These are phyloP conservation scores for Lactarius hatsudake DNA, from an alignment of 768 basidiomycete species.

Conservation along the genomic window DNA sequence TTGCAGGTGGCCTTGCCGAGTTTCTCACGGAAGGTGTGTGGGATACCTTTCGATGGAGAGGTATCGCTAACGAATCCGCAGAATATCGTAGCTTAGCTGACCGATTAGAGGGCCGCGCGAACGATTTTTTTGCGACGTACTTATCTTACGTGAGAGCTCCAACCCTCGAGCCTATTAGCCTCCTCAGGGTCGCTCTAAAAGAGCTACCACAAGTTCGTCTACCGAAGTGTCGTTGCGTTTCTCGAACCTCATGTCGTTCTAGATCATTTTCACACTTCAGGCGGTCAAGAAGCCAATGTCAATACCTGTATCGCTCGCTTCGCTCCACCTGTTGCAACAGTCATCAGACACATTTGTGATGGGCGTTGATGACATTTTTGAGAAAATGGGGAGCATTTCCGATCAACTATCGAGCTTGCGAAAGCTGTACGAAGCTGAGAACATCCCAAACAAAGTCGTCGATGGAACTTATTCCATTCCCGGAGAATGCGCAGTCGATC, in stretches of 20 bases:
- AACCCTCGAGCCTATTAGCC: background rate
- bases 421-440: slow-evolving; percentile 59
- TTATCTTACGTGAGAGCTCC: background rate
- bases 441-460: slow-evolving; percentile 56
- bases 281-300: slow-evolving; percentile 26
- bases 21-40: slow-evolving; percentile 23
- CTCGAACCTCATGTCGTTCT: background rate
- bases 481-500: slow-evolving; percentile 19
- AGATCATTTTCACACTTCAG: slow-evolving; percentile 28
- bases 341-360: slow-evolving; percentile 50
- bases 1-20: slow-evolving; percentile 54
- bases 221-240: background rate
- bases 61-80: background rate
- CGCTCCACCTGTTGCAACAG: slow-evolving; percentile 52
- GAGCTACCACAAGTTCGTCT: slow-evolving; percentile 26
- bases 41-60: slow-evolving; percentile 38
- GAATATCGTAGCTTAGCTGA: slow-evolving; percentile 22
- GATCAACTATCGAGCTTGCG: slow-evolving; percentile 53
- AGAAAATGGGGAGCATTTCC: slow-evolving; percentile 52
- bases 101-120: slow-evolving; percentile 17
- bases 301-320: slow-evolving; percentile 24
- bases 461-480: slow-evolving; percentile 50
- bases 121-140: slow-evolving; percentile 14
- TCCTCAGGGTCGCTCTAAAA: slow-evolving; percentile 4
- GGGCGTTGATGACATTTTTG: slow-evolving; percentile 47